These are phyloP conservation scores for Aspergillus neotritici DNA, from an alignment of 2,329 filamentous ascomycete species.

Conservation along the genomic window DNA sequence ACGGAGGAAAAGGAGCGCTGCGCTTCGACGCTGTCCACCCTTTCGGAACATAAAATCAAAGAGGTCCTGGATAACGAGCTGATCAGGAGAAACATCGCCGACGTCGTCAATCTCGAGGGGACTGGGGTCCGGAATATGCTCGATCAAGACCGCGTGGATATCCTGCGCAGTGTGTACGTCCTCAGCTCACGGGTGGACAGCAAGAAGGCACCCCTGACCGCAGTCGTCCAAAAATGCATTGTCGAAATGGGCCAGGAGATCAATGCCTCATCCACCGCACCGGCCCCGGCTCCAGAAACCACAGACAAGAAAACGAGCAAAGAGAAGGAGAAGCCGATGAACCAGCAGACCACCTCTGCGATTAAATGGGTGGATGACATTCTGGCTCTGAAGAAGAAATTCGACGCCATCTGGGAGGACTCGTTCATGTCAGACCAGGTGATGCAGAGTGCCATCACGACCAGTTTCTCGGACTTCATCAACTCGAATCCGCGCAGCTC, in stretches of 20 bases:
- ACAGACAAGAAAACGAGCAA: constrained; percentile 46
- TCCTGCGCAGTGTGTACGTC: constrained; percentile 73
- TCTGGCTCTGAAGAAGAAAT: constrained; percentile 77
- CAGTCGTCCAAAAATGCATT: constrained; percentile 67
- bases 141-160: constrained; percentile 74
- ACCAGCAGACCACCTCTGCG: constrained; percentile 77
- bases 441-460: constrained; percentile 74
- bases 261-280: constrained; percentile 58
- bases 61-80: constrained; percentile 74
- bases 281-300: constrained; percentile 44
- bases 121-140: constrained; percentile 87
- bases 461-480: constrained; percentile 88
- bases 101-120: constrained; percentile 76
- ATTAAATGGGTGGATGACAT: constrained; percentile 96
- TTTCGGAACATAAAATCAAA: constrained; percentile 68
- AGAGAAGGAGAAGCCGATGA: constrained; percentile 52
- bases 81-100: constrained; percentile 68
- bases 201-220: constrained; percentile 64
- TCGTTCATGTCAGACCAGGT: constrained; percentile 72
- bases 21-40: constrained; percentile 68
- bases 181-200: constrained; percentile 72
- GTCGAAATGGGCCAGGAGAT: constrained; percentile 76
- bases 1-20: constrained; percentile 78
- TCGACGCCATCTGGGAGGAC: constrained; percentile 68
- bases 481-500: constrained; percentile 80